Conservation (phyloP, 2,329 filamentous ascomycete genomes). For the Chrysosporium queenslandicum region DNA sequence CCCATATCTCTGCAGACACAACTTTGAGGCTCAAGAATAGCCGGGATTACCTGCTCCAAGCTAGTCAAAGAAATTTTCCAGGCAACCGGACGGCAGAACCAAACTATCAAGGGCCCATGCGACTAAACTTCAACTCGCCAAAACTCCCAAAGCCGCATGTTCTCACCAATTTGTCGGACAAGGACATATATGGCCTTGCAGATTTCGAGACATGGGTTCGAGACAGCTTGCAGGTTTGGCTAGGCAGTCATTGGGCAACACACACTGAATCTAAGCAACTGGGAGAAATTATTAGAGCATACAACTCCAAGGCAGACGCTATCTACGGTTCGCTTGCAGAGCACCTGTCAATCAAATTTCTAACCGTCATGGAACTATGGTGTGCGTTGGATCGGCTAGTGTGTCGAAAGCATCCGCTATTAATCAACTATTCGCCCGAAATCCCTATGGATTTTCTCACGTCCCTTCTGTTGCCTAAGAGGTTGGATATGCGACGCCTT, state of each 20-base stretch:
- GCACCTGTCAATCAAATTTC: constrained; percentile 44
- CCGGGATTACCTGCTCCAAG: not conserved
- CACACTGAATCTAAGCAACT: not conserved
- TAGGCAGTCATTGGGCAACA: not conserved
- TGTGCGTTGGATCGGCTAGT: constrained; percentile 45
- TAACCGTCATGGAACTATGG: constrained; percentile 52
- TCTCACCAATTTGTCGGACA: not conserved
- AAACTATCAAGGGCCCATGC: not conserved
- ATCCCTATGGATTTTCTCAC: constrained; percentile 35
- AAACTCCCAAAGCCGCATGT: not conserved
- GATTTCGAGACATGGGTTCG: constrained; percentile 15
- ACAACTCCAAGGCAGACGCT: not conserved
- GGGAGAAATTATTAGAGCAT: not conserved
- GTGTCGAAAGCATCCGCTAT: constrained; percentile 29
- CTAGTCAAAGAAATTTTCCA: not conserved
- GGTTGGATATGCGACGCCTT: constrained; percentile 40
- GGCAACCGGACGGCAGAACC: not conserved
- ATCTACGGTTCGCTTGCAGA: constrained; percentile 29
- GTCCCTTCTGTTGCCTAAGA: constrained; percentile 38
- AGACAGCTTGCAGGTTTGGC: constrained; percentile 1
- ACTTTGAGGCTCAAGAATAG: not conserved
- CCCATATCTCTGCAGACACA: not conserved
- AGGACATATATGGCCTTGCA: not conserved
- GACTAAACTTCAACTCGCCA: not conserved
- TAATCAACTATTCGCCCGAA: constrained; percentile 41